Percentiles rank a stretch among this genome's conserved stretches.
Conservation (phyloP, 495 filamentous ascomycete genomes). For the Astrocystis sublimbata region DNA sequence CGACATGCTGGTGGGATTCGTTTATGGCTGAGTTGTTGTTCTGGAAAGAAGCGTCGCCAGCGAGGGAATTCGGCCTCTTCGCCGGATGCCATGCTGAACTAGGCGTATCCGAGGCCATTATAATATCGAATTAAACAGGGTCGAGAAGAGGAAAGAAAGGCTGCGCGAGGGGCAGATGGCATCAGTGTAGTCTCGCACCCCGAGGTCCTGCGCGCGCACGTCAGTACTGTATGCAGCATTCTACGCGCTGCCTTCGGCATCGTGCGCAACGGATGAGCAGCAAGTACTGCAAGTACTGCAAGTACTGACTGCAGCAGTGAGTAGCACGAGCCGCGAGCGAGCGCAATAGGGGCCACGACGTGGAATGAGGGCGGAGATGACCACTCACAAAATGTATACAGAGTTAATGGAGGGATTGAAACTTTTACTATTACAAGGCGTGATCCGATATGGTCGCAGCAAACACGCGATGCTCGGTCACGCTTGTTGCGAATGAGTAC, state of each 20-base stretch:
- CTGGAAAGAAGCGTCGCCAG: conserved; percentile 22
- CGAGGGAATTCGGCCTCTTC: conserved; percentile 51
- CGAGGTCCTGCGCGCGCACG: background rate
- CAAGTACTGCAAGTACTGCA: no score
- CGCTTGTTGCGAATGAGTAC: background rate
- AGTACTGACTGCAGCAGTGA: no score
- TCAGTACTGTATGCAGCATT: conserved; percentile 5
- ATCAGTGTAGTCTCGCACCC: conserved; percentile 2
- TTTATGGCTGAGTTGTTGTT: conserved; percentile 2
- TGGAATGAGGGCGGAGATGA: background rate
- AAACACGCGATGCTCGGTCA: conserved; percentile 1
- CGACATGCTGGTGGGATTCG: conserved; percentile 1
- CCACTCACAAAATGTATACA: conserved; percentile 20
- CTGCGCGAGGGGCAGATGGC: conserved; percentile 14
- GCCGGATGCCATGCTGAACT: conserved; percentile 57
- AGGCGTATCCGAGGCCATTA: conserved; percentile 43
- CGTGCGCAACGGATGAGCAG: no score
- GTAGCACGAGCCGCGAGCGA: no score
- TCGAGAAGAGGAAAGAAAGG: conserved; percentile 28
- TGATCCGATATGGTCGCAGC: conserved; percentile 10
- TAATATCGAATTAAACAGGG: conserved; percentile 32
- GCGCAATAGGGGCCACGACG: background rate
- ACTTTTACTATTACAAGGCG: conserved; percentile 21
- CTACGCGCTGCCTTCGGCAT: background rate
- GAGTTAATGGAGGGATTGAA: conserved; percentile 11